phyloP scores from a whole-genome alignment of 2,329 filamentous ascomycete genomes.

The Chaetomiaceae sp. region DNA sequence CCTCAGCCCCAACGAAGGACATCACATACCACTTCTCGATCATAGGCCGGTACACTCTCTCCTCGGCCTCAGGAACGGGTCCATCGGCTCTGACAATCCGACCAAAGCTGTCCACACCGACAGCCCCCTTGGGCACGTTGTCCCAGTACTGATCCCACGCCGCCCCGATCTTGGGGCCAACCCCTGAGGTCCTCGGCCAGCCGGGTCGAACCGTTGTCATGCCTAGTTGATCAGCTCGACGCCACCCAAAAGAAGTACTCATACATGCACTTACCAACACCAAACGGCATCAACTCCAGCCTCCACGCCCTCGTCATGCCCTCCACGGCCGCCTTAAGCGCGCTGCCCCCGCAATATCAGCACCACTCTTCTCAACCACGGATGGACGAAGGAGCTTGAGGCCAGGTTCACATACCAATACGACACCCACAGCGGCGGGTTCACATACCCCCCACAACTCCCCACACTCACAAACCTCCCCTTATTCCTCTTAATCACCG shows the following conservation, averaged over 20 bases:
- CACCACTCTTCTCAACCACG: too few relatives aligned
- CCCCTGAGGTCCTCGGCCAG: conserved; percentile 3
- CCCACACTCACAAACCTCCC: conserved; percentile 8
- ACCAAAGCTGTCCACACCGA: conserved; percentile 11
- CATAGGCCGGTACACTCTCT: conserved; percentile 13
- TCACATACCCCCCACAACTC: conserved; percentile 12
- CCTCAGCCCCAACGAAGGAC: background rate
- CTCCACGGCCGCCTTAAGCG: conserved; percentile 10
- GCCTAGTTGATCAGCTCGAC: background rate
- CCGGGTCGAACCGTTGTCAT: conserved; percentile 11
- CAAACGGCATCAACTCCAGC: conserved; percentile 13
- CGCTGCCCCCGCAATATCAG: too few relatives aligned
- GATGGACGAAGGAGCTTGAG: too few relatives aligned
- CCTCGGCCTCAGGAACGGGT: conserved; percentile 5
- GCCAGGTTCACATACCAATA: conserved; percentile 6
- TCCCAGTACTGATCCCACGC: conserved; percentile 11
- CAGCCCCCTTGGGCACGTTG: conserved; percentile 3
- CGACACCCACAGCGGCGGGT: conserved; percentile 11
- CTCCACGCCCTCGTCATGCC: conserved; percentile 9
- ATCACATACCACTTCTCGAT: conserved; percentile 9
- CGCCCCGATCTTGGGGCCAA: background rate
- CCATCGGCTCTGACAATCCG: conserved; percentile 1
- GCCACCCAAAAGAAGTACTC: background rate
- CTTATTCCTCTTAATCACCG: conserved; percentile 8
- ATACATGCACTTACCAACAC: conserved; percentile 2